Conservation (phyloP, 1,284 basidiomycete species). For the Neonothopanus nambi region DNA sequence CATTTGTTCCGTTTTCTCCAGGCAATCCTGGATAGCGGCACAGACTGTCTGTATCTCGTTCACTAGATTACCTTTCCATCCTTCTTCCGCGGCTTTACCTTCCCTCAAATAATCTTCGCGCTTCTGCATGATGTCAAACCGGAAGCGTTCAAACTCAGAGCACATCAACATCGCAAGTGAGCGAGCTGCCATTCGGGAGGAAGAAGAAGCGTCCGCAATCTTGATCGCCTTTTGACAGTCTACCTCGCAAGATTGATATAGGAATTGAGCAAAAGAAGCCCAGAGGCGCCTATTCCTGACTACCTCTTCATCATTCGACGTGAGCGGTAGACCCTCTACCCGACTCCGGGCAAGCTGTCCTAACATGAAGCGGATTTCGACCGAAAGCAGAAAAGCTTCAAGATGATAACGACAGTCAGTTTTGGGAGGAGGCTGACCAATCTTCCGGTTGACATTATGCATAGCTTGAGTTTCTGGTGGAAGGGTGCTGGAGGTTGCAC, state of each 20-base stretch:
- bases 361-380: conserved; percentile 32
- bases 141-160: conserved; percentile 13
- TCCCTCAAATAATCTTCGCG: background rate
- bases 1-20: background rate
- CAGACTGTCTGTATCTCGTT: background rate
- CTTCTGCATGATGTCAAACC: conserved; percentile 12
- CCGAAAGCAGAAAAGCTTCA: conserved; percentile 23
- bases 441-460: conserved; percentile 31
- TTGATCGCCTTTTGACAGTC: conserved; percentile 43
- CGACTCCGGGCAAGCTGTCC: conserved; percentile 13
- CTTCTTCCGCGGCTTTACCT: background rate
- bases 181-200: conserved; percentile 36
- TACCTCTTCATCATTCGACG: conserved; percentile 18
- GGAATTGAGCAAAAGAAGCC: conserved; percentile 39
- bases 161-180: conserved; percentile 1
- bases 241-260: conserved; percentile 39
- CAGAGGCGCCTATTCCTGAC: conserved; percentile 25
- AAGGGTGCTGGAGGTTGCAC: conserved; percentile 23
- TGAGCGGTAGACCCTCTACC: conserved; percentile 15
- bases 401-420: conserved; percentile 16
- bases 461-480: conserved; percentile 41
- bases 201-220: conserved; percentile 34
- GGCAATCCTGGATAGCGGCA: background rate
- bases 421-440: conserved; percentile 16
- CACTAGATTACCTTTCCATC: background rate